These are phyloP conservation scores for Exophiala sideris DNA, from an alignment of 2,329 filamentous ascomycete genomes.

Conservation along the genomic window DNA sequence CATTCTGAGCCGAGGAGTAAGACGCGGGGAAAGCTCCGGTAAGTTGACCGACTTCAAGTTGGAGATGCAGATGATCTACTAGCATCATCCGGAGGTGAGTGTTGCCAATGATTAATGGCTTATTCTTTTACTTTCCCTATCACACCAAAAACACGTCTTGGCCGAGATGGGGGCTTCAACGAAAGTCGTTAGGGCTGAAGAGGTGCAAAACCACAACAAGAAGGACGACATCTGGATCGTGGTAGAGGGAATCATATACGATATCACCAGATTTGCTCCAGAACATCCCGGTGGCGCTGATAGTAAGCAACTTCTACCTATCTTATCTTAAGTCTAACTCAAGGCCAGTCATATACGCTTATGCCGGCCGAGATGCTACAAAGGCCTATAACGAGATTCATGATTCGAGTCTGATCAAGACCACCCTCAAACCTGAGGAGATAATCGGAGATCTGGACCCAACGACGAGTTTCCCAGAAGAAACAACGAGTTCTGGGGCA, in stretches of 20 bases:
- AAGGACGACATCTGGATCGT: constrained; percentile 61
- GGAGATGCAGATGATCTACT: too few relatives aligned
- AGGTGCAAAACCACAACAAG: constrained; percentile 41
- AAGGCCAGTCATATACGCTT: constrained; percentile 42
- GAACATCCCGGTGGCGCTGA: constrained; percentile 58
- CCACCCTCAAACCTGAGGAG: constrained; percentile 33
- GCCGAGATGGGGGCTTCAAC: neutral
- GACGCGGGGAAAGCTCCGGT: too few relatives aligned
- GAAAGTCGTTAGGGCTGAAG: neutral
- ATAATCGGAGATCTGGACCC: constrained; percentile 12
- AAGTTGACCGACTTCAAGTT: too few relatives aligned
- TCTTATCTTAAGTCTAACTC: neutral
- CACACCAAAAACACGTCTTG: too few relatives aligned
- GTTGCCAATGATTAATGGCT: too few relatives aligned
- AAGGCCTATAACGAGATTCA: constrained; percentile 45
- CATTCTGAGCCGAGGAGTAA: too few relatives aligned
- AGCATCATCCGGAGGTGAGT: too few relatives aligned
- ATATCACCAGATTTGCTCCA: constrained; percentile 62
- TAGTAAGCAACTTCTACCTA: constrained; percentile 3
- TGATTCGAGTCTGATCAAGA: constrained; percentile 36
- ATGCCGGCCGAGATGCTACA: constrained; percentile 46
- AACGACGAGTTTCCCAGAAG: constrained; percentile 2
- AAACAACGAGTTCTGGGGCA: constrained; percentile 2
- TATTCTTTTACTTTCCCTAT: too few relatives aligned
- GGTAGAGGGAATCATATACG: constrained; percentile 65